phyloP scores from a whole-genome alignment of 495 filamentous ascomycete genomes.

The Chaetomium tenue region DNA sequence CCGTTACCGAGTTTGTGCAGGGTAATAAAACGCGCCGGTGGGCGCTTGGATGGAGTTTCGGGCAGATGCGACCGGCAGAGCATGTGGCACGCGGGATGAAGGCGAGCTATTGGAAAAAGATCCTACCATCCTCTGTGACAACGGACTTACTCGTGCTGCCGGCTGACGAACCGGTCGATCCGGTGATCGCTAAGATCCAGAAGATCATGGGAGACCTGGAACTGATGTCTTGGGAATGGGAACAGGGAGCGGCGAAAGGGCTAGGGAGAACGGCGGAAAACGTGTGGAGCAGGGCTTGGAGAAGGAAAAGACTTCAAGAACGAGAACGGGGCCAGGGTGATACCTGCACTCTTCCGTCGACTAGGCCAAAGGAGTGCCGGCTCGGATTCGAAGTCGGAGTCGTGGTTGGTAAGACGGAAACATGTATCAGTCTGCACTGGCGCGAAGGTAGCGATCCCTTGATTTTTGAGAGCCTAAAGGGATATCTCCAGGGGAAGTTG shows the following conservation, averaged over 20 bases:
- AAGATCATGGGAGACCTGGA: constrained; percentile 53
- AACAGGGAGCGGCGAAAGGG: constrained; percentile 32
- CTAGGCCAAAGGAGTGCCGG: constrained; percentile 20
- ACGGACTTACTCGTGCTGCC: constrained; percentile 22
- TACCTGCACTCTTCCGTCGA: not conserved
- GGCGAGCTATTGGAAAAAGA: constrained; percentile 54
- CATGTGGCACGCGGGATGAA: constrained; percentile 56
- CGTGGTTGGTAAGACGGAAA: constrained; percentile 21
- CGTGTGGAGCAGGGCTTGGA: constrained; percentile 54
- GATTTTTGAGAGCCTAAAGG: constrained; percentile 86
- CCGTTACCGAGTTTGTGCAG: constrained; percentile 76
- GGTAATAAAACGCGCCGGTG: constrained; percentile 79
- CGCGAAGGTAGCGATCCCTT: constrained; percentile 68
- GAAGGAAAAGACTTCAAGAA: constrained; percentile 36
- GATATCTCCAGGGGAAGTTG: constrained; percentile 55
- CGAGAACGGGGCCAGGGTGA: not conserved
- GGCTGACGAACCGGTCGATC: constrained; percentile 10
- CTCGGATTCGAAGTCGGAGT: constrained; percentile 33
- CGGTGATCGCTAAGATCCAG: constrained; percentile 23
- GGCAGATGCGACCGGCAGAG: constrained; percentile 61
- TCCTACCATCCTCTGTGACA: constrained; percentile 58
- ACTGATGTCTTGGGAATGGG: constrained; percentile 51
- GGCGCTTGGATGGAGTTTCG: constrained; percentile 87
- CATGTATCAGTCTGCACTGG: constrained; percentile 63
- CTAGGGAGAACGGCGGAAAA: constrained; percentile 43